Evolutionary conservation across 495 filamentous ascomycete species (phyloP).

Genomic region (Aspergillus taichungensis): DNA sequence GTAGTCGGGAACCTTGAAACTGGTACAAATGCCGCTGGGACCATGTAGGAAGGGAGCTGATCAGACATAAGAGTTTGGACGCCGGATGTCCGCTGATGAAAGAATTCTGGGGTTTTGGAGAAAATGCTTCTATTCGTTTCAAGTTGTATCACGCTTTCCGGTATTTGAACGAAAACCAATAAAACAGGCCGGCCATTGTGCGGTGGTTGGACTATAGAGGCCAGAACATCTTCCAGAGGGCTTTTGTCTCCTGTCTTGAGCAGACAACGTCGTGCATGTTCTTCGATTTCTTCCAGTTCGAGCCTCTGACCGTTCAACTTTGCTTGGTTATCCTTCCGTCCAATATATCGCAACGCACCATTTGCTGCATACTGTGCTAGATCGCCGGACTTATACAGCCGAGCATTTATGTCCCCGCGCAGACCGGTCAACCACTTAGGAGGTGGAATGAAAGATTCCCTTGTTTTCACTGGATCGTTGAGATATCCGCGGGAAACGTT

Average conservation of each 20-base stretch:
- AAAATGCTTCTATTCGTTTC: neutral
- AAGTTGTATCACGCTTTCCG: neutral
- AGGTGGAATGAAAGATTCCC: conserved; percentile 24
- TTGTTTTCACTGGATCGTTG: conserved; percentile 21
- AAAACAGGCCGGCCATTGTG: no score
- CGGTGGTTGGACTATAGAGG: no score
- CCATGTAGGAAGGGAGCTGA: conserved; percentile 31
- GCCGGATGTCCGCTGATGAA: no score
- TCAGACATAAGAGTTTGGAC: no score
- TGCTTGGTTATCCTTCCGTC: conserved; percentile 30
- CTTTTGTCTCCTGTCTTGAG: neutral
- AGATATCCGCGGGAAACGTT: conserved; percentile 36
- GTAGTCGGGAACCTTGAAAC: conserved; percentile 25
- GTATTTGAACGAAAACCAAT: neutral
- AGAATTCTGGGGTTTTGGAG: no score
- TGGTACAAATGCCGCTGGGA: conserved; percentile 25
- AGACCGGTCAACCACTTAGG: conserved; percentile 25
- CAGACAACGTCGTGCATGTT: conserved; percentile 9
- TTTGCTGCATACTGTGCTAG: conserved; percentile 15
- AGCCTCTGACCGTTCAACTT: conserved; percentile 37
- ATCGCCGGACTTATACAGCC: conserved; percentile 29
- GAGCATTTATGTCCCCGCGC: neutral
- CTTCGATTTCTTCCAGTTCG: conserved; percentile 34
- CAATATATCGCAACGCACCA: conserved; percentile 16
- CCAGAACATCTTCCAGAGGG: neutral